Evolutionary conservation across 2,329 filamentous ascomycete genomes (phyloP), one percentile per base, ranked within the genome.

Genomic region (Microdochium trichocladiopsis): DNA sequence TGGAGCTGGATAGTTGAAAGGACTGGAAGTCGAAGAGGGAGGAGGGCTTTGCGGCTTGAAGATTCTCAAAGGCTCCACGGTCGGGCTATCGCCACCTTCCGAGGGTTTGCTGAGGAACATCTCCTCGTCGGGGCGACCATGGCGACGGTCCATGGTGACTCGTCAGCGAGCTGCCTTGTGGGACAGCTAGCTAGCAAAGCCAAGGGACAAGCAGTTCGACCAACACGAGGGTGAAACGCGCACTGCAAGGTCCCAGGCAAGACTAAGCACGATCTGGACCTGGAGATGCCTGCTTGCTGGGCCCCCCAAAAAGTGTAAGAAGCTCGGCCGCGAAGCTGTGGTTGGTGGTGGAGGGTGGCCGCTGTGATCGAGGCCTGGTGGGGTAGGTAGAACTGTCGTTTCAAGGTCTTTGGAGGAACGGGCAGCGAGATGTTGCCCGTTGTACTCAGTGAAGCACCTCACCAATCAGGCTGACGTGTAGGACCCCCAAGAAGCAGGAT

Each of bases 11-110:
- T 80, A 82, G 62, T 72, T 74, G 66, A 75, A 77, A 57, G 72
- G 70, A 51, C 74, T 73, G 52, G 65, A 63, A 25, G 61, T 52
- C 56, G 60, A 63, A 43, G 66, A 63, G 53, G 58, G 55, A 48
- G 69, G 65, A 51, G 82, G 80, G 53, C 84, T 87, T 61, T 84
- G 81, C 52, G 86, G 83, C 69, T 95, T 95, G 73, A 86, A 86
- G 67, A 95, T 95, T 63, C 90, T 83, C 70, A 96, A 71, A 55
- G 91, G 91, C 62, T 88, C 88, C 60, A 95, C 81, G 18, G 88
- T 89, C 53, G 90, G 88, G 62, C 88, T 90, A 62, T 90, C 84
- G 65, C 72, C 69, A 55, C 74, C 74, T 48, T 79, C 75, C 52
- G 72, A 66, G n/a, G 77, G 78, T 50, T 75, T 78, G 66, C 70